phyloP scores from a whole-genome alignment of 2,329 filamentous ascomycete genomes.

The Trichoderma sp. region DNA sequence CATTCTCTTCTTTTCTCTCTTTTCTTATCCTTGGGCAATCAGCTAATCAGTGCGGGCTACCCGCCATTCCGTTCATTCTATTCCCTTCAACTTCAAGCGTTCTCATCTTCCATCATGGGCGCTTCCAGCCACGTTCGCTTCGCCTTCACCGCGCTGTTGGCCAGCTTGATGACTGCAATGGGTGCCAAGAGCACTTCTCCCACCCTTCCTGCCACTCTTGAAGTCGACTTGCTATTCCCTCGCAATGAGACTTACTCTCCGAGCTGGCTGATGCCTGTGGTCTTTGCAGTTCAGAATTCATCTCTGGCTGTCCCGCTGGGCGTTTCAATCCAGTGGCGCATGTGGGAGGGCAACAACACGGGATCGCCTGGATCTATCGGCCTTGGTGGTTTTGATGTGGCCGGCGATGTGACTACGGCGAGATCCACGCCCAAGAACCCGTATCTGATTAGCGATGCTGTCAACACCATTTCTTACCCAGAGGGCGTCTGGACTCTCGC shows the following conservation, averaged over 20 bases:
- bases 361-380: background rate
- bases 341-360: background rate
- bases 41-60: background rate
- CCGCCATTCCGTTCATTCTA: background rate
- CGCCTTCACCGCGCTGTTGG: background rate
- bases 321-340: background rate
- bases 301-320: background rate
- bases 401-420: background rate
- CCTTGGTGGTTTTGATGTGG: background rate
- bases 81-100: background rate
- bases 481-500: background rate
- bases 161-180: background rate
- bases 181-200: background rate
- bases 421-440: background rate
- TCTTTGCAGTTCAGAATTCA: slow-evolving; percentile 13
- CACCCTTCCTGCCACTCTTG: background rate
- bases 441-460: background rate
- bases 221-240: slow-evolving; percentile 18
- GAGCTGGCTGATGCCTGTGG: background rate
- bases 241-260: slow-evolving; percentile 19
- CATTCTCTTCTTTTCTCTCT: background rate
- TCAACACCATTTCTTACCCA: background rate
- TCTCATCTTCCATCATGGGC: background rate
- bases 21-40: background rate
- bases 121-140: background rate